Conservation (phyloP, 192 early-diverging fungal species). For the Phycomyces blakesleeanus region DNA sequence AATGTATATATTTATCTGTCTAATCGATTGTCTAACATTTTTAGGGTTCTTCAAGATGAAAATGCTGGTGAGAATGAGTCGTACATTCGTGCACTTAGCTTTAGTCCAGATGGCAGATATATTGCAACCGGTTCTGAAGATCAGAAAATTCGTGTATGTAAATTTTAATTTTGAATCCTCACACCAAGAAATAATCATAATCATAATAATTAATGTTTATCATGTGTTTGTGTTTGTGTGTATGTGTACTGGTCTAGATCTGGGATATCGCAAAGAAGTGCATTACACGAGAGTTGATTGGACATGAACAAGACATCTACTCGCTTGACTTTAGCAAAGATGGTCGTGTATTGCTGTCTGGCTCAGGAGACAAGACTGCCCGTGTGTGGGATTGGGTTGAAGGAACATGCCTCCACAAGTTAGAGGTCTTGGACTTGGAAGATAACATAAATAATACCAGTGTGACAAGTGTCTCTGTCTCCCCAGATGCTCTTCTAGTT, state of each 20-base stretch:
- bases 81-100: constrained; percentile 95
- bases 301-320: constrained; percentile 98
- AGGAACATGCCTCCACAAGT: constrained; percentile 65
- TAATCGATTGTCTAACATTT: no score
- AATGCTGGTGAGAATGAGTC: constrained; percentile 75
- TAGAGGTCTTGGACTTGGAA: constrained; percentile 74
- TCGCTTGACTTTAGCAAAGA: constrained; percentile 91
- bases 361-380: constrained; percentile 82
- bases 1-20: no score
- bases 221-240: no score
- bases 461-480: constrained; percentile 93
- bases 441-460: constrained; percentile 78
- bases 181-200: no score
- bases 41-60: constrained; percentile 76
- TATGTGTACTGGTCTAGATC: constrained; percentile 49
- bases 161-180: no score
- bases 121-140: constrained; percentile 97
- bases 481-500: constrained; percentile 84
- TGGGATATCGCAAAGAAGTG: constrained; percentile 67
- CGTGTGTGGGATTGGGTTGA: constrained; percentile 86
- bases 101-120: constrained; percentile 86
- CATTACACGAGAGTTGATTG: constrained; percentile 66
- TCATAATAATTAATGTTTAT: no score
- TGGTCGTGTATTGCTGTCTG: constrained; percentile 84
- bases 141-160: constrained; percentile 77